Conservation (phyloP, 2,329 filamentous ascomycete species). For the Verticillium nubilum region DNA sequence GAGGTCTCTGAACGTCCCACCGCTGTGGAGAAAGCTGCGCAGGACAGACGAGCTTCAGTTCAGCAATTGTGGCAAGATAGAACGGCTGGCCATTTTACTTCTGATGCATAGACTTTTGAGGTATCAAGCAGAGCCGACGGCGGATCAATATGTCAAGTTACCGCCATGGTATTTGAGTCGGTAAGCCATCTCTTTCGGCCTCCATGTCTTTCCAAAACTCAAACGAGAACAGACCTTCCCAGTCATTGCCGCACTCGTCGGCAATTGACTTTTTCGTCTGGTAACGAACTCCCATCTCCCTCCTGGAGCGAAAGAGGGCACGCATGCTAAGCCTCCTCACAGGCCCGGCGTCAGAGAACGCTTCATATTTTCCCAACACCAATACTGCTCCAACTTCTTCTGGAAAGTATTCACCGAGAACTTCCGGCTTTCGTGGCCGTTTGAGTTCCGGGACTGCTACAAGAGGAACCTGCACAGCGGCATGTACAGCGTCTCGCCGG, state of each 20-base stretch:
- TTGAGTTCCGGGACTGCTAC: slow-evolving; percentile 19
- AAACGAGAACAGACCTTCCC: slow-evolving; percentile 15
- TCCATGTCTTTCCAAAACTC: not conserved
- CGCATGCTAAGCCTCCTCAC: not conserved
- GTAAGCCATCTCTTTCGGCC: slow-evolving; percentile 5
- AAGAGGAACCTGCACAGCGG: slow-evolving; percentile 16
- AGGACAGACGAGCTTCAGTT: slow-evolving; percentile 17
- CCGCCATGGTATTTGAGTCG: slow-evolving; percentile 19
- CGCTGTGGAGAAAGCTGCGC: slow-evolving; percentile 18
- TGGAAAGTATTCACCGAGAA: slow-evolving; percentile 17
- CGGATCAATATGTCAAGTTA: slow-evolving; percentile 12
- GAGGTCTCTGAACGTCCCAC: slow-evolving; percentile 14
- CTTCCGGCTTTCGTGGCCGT: slow-evolving; percentile 18
- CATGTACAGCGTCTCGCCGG: slow-evolving; percentile 10
- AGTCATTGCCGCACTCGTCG: slow-evolving; percentile 18
- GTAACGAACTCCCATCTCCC: slow-evolving; percentile 6
- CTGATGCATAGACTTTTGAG: slow-evolving; percentile 17
- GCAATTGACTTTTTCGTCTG: slow-evolving; percentile 24
- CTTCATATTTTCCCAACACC: slow-evolving; percentile 21
- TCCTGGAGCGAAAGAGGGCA: not conserved
- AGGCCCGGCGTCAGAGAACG: slow-evolving; percentile 22
- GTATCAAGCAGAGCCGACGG: slow-evolving; percentile 18
- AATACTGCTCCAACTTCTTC: slow-evolving; percentile 21
- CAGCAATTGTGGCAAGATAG: slow-evolving; percentile 9
- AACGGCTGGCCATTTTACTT: slow-evolving; percentile 16